Conservation (phyloP, 352 stramenopile species). For the Pythium sukuiense region DNA sequence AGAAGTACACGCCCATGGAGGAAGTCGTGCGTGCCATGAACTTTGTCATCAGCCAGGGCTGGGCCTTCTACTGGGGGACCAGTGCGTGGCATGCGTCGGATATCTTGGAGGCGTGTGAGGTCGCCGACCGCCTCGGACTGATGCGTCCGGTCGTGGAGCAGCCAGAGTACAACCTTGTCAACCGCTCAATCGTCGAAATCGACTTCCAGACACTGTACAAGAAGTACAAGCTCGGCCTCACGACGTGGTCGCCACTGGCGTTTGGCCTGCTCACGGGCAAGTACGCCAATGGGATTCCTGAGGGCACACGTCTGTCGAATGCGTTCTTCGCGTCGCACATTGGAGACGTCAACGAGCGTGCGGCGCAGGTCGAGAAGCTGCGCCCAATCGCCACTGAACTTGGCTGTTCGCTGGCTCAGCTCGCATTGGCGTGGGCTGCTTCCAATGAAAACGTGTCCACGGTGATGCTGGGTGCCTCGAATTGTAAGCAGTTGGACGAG, state of each 20-base stretch:
- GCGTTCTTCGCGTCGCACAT: no score
- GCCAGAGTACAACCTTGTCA: not conserved
- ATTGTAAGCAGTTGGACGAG: constrained; percentile 41
- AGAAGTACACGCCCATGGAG: constrained; percentile 38
- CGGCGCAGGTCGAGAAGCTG: constrained; percentile 28
- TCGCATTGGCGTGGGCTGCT: constrained; percentile 58
- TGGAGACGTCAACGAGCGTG: not conserved
- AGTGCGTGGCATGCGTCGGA: constrained; percentile 23
- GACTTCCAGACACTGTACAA: not conserved
- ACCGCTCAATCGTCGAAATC: not conserved
- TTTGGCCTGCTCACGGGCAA: no score
- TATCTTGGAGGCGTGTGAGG: not conserved
- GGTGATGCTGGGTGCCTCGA: constrained; percentile 53
- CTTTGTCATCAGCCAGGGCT: constrained; percentile 41
- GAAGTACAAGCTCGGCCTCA: constrained; percentile 6
- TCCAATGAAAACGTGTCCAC: constrained; percentile 53
- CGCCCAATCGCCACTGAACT: constrained; percentile 41
- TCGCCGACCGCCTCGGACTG: not conserved
- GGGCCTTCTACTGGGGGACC: constrained; percentile 56
- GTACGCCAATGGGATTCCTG: no score
- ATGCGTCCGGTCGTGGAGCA: constrained; percentile 3
- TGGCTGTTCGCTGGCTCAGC: constrained; percentile 36
- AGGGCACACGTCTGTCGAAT: no score
- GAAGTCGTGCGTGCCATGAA: constrained; percentile 56
- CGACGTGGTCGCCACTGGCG: not conserved